Evolutionary conservation across 2,329 filamentous ascomycete genomes (phyloP), one percentile per base, ranked within the genome.

Genomic region (Colletotrichum lupini): DNA sequence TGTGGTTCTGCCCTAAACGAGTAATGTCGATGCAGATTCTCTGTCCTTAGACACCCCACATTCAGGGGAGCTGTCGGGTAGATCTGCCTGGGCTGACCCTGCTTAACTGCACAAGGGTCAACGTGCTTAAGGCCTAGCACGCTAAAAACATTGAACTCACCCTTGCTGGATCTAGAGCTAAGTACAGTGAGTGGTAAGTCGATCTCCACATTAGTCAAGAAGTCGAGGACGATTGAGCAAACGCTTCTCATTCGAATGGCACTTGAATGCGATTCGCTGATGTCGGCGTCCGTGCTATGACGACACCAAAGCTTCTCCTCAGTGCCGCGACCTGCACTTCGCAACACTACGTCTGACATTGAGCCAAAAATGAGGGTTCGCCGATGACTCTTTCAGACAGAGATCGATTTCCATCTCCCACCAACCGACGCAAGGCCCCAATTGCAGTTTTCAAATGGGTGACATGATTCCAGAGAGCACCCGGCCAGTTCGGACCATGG

Each of bases 401-500:
- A 19, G 19, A 49, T 7, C 19, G 16, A 11, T n/a, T 49, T 6
- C 19, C 19, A 49, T 19, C 8, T 49, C 42, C 19, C 42, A 5
- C 42, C 19, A 5, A 19, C 16, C 19, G 42, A 49, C 6, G 19
- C 8, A 19, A 19, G 9, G 7, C 2, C 42, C 19, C 42, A 11
- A n/a, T 24, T 12, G 14, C 4, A 55, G 11, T 14, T 22, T 24
- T 24, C n/a, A 26, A 12, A 63, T 53, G 60, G 60, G 42, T 2
- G 60, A 63, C 12, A 32, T 22, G n/a, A 19, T 35, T 53, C 42
- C 12, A 26, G 24, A 52, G 12, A 14, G 22, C 8, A 11, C 1
- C 5, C 16, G 6, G n/a, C 28, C 53, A 8, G 28, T 78, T 35
- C 77, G 73, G 24, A 65, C 83, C 46, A 79, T 85, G 77, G 75